Base-by-base conservation (phyloP, 768 basidiomycete species). In the Holtermanniella nyarrowii region DNA sequence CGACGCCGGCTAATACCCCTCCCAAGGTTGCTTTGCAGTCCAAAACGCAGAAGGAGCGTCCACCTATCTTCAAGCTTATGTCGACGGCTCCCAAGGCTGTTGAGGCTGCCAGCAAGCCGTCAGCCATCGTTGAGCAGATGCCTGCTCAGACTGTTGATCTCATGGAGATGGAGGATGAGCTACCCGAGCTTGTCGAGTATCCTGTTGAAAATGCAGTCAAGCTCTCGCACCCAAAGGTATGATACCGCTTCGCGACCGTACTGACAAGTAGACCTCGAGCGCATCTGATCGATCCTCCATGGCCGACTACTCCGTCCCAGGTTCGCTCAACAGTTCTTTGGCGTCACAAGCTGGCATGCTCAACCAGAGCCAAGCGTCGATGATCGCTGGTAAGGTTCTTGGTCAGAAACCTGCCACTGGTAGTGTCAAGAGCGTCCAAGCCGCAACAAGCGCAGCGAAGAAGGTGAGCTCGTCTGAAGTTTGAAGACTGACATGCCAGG, bases 371-470 rank as follows among this genome's bases (percentile, higher is more conserved):
- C 56, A 57, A 44, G 59, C 56, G 44, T 47, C 50, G 5, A 41
- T 31, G 2, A 61, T 61, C 21, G 59, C 59, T 26, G 48, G 49
- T 31, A 61, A 61, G 44, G 43, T 56, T 14, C 26, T 67, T 22
- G 65, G 65, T 20, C 50, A 64, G 37, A 67, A 62, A 52, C 62
- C 65, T 12, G 26, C 53, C 16, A 54, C 54, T 3, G 65, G 53
- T n/a, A 57, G 53, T 1, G 80, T 87, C 40, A 89, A 88, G 75
- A 86, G 83, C 44, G 66, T 89, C 25, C 85, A 87, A 63, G 77
- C 83, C 54, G 88, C 89, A 14, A 85, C 86, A 0, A 79, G 79
- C 16, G 86, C 81, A 2, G 88, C 87, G 2, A 91, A 88, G 76
- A 93, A 84, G 83, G 90, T 89, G 16, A n/a, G 75, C 62, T 10